A percentile compares a stretch with the other conserved stretches of the same genome.
Conservation (phyloP, 805 yeast genomes). For the Hyphopichia homilentoma region DNA sequence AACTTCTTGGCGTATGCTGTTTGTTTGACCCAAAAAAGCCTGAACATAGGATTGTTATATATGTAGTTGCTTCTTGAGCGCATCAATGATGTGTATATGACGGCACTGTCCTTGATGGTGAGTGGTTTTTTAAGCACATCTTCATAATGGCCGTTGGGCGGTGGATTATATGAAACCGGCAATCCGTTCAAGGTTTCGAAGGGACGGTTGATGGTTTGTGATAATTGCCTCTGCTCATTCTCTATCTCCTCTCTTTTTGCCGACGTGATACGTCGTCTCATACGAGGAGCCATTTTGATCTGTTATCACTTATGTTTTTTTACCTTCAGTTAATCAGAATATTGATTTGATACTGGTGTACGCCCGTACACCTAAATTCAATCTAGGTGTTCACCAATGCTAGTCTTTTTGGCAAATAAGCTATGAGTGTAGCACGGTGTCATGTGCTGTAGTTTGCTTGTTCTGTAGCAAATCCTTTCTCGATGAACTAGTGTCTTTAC, state of each 20-base stretch:
- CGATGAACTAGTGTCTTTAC: too few species aligned
- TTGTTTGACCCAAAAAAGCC: conserved; percentile 76
- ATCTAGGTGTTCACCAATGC: too few species aligned
- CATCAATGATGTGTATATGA: conserved; percentile 65
- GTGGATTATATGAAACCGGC: conserved; percentile 63
- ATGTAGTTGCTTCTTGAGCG: conserved; percentile 58
- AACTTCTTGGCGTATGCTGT: conserved; percentile 49
- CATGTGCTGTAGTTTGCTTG: too few species aligned
- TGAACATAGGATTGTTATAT: conserved; percentile 70
- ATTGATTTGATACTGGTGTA: too few species aligned
- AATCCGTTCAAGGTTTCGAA: conserved; percentile 61
- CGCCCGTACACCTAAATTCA: too few species aligned
- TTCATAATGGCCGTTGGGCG: conserved; percentile 53
- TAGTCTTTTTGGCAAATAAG: too few species aligned
- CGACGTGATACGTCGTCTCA: conserved; percentile 41
- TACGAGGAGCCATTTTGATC: conserved; percentile 39
- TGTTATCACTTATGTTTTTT: too few species aligned
- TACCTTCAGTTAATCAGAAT: too few species aligned
- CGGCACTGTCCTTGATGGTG: conserved; percentile 68
- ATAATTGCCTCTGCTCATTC: conserved; percentile 34
- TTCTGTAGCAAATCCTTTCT: too few species aligned
- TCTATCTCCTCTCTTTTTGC: conserved; percentile 41
- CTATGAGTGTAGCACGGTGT: too few species aligned
- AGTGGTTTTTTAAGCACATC: conserved; percentile 60
- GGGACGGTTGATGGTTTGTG: conserved; percentile 47